A percentile compares a stretch with the other conserved stretches of the same genome.
Evolutionary conservation across 345 rosid genomes (phyloP).

Genomic region (Cardamine occulta): DNA sequence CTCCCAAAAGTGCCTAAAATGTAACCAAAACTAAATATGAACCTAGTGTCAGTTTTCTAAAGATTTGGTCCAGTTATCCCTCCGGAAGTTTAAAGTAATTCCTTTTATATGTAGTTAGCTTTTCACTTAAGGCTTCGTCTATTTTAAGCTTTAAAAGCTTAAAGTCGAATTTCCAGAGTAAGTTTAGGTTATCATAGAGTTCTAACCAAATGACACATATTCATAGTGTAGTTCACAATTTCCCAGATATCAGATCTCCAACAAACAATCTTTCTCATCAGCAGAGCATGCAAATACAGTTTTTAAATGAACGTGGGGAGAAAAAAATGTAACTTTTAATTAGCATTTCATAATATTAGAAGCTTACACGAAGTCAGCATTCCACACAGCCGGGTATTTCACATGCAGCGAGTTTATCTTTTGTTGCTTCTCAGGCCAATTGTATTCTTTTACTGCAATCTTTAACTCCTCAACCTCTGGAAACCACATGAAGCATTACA

Average conservation of each 20-base stretch:
- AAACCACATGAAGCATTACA: slow-evolving; percentile 30
- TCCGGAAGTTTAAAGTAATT: slow-evolving; percentile 3
- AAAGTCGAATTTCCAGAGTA: slow-evolving; percentile 2
- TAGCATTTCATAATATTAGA: slow-evolving; percentile 3
- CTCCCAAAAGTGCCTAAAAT: slow-evolving; percentile 9
- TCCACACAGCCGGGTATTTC: slow-evolving; percentile 68
- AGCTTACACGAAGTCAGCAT: slow-evolving; percentile 61
- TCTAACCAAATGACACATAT: slow-evolving; percentile 26
- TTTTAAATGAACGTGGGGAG: slow-evolving; percentile 7
- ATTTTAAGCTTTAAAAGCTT: background rate
- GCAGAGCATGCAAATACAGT: slow-evolving; percentile 12
- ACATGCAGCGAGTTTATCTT: slow-evolving; percentile 63
- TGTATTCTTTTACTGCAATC: slow-evolving; percentile 61
- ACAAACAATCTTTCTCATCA: slow-evolving; percentile 3
- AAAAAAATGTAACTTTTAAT: background rate
- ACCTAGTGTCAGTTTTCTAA: slow-evolving; percentile 6
- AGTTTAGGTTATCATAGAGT: background rate
- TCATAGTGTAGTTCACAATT: slow-evolving; percentile 11
- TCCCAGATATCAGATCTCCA: slow-evolving; percentile 5
- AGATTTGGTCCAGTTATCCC: slow-evolving; percentile 15
- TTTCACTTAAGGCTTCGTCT: slow-evolving; percentile 1
- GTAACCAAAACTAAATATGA: slow-evolving; percentile 19
- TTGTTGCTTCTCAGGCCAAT: slow-evolving; percentile 75
- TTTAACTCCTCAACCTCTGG: slow-evolving; percentile 83
- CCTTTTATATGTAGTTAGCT: slow-evolving; percentile 4